Evolutionary conservation across 1,139 yeast species (phyloP), one percentile per base, ranked within the genome.

Genomic region (Taiozyma sp.): DNA sequence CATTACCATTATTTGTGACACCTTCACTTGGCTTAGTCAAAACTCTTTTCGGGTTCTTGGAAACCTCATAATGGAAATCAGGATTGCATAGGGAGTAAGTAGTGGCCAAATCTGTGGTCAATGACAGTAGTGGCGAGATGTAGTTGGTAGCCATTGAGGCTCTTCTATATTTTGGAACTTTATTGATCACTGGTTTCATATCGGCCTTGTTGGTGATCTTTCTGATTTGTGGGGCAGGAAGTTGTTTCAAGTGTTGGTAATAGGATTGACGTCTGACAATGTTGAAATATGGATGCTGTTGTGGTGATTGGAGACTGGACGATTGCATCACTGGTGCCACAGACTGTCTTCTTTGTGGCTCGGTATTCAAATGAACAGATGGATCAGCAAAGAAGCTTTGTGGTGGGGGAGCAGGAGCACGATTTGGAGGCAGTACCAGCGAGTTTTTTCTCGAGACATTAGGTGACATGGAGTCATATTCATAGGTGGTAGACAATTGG

Each of bases 1-100:
- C 99, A 63, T 65, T 80, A 9, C 98, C 98, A 62, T 87, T 83
- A 64, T 91, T 90, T 55, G 73, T 78, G 53, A 78, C 80, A 0
- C 93, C 95, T 59, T 90, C 96, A 67, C 83, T 83, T 2, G 98
- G 98, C 65, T 93, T 93, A 0, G 99, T 95, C 49, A 93, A 73
- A 3, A 90, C 97, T 51, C 99, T 73, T 54, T 89, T 82, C 2
- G 99, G 99, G 64, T 95, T 93, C 53, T 89, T 84, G 9, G 91
- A 78, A 29, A 89, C 80, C 57, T 86, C 86, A 66, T 93, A 95
- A 56, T 85, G 84, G 69, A 90, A 95, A 47, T 81, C 81, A 0
- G 98, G 91, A 54, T 90, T 89, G 68, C 98, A 93, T 51, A 93
- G 79, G 21, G 88, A 75, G 65, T 88, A 93, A 0, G 97, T 85